phyloP scores from a whole-genome alignment of 2,329 filamentous ascomycete species.

The Curvularia eragrostidis region DNA sequence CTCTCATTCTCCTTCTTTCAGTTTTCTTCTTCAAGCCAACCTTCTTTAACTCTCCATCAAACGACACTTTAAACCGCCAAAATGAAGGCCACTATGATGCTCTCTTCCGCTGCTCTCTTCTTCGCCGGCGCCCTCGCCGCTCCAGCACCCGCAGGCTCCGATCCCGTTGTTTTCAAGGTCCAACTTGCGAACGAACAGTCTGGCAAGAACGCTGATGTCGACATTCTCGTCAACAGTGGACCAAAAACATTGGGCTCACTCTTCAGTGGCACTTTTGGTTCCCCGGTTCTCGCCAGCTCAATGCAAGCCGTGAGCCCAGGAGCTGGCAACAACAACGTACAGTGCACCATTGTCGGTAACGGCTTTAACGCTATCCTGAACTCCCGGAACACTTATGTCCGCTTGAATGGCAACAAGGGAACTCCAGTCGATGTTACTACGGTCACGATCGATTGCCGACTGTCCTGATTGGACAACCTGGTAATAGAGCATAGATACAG shows the following conservation, averaged over 20 bases:
- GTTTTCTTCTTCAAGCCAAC: neutral
- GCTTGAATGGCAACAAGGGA: constrained; percentile 18
- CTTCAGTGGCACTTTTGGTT: constrained; percentile 6
- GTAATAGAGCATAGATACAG: neutral
- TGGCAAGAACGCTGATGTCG: constrained; percentile 10
- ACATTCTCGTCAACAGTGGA: constrained; percentile 7
- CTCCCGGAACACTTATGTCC: constrained; percentile 21
- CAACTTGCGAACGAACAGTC: constrained; percentile 10
- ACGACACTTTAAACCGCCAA: constrained; percentile 5
- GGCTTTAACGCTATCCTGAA: constrained; percentile 6
- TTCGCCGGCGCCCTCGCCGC: constrained; percentile 11
- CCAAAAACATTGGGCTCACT: constrained; percentile 9
- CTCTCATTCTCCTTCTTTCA: too few relatives aligned
- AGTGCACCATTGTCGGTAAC: constrained; percentile 5
- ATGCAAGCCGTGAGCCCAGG: constrained; percentile 15
- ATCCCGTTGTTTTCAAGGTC: constrained; percentile 3
- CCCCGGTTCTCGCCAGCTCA: constrained; percentile 7
- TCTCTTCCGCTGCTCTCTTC: constrained; percentile 5
- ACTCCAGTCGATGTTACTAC: constrained; percentile 16
- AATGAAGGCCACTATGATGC: constrained; percentile 14
- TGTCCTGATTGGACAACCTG: constrained; percentile 2
- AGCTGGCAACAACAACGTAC: constrained; percentile 7
- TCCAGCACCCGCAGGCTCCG: constrained; percentile 1
- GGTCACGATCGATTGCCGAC: constrained; percentile 17
- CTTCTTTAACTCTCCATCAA: neutral